Percentiles rank a stretch among this genome's conserved stretches.
Evolutionary conservation across 192 early-diverging fungal species (phyloP).

Genomic region (Coemansia sp.): DNA sequence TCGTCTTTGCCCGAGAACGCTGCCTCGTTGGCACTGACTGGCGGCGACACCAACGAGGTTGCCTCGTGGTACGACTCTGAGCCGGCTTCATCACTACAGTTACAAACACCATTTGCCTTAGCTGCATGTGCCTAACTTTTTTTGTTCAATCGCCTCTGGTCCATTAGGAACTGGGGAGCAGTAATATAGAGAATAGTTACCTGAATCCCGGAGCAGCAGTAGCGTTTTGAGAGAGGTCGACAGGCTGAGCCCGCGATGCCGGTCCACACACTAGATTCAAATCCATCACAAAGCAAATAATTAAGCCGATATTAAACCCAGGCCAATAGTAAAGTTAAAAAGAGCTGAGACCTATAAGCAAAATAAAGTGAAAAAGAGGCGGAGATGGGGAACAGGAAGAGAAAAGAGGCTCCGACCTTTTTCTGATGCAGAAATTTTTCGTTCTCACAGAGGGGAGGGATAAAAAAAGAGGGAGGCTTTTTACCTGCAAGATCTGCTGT

Average conservation of each 20-base stretch:
- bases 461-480: constrained; percentile 11
- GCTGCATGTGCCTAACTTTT: no score
- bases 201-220: constrained; percentile 2
- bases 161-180: background rate
- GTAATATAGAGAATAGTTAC: background rate
- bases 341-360: background rate
- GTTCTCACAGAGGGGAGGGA: no score
- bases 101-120: background rate
- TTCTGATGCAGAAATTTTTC: background rate
- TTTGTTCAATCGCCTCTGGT: no score
- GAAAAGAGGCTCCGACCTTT: constrained; percentile 11
- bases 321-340: background rate
- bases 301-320: background rate
- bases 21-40: constrained; percentile 6
- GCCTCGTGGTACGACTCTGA: no score
- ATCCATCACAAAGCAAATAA: constrained; percentile 26
- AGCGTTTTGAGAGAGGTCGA: background rate
- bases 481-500: background rate
- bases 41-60: constrained; percentile 1
- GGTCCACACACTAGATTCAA: constrained; percentile 42
- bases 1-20: constrained; percentile 3
- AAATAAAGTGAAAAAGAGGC: constrained; percentile 1
- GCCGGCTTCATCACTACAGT: background rate
- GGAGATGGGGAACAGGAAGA: constrained; percentile 4
- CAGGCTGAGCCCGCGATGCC: background rate